Evolutionary conservation across 129 eudicot species (phyloP), one percentile per base, ranked within the genome.

Genomic region (Flaveria brownii): DNA sequence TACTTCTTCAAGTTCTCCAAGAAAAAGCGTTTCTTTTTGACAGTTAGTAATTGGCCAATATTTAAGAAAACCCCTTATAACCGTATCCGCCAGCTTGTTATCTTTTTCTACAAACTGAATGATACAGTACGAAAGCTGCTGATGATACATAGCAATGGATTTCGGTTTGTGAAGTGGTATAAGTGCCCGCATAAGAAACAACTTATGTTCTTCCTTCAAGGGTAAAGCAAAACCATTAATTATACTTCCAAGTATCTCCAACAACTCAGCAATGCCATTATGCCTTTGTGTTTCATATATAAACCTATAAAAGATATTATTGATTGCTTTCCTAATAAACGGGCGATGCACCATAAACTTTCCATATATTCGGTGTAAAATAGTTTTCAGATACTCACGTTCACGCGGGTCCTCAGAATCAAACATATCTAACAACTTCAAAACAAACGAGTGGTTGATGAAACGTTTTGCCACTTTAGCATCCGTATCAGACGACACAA

Each of bases 331-430:
- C 82, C 97, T 82, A 42, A 91, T 91, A 83, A 88, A 91, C 0
- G 97, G 97, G 50, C 97, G 88, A 60, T 88, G 97, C 22, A 88
- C 97, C 97, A 91, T 91, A 63, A 91, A 91, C 86, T 86, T 88
- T 33, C 97, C 97, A 42, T 91, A 91, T 49, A 91, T 85, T 30
- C 97, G 82, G 55, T 91, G 97, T 6, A 91, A 82, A 18, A 90
- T 85, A 23, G 97, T 91, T 74, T 88, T 91, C 63, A 88, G 68
- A 85, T 87, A 91, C 69, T 91, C 94, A 18, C 93, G 87, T 68
- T 91, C 97, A 49, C 93, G 76, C 2, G 87, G 89, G 41, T 91
- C 97, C 84, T 91, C 95, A 0, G 97, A 88, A 79, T 91, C 95
- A 77, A 91, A 91, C 92, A 88, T 77, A 69, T 88, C 92, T 13